A percentile compares a stretch with the other conserved stretches of the same genome.
These are phyloP conservation scores for Xylaria sp. DNA, from an alignment of 2,329 filamentous ascomycete genomes.

Conservation along the genomic window DNA sequence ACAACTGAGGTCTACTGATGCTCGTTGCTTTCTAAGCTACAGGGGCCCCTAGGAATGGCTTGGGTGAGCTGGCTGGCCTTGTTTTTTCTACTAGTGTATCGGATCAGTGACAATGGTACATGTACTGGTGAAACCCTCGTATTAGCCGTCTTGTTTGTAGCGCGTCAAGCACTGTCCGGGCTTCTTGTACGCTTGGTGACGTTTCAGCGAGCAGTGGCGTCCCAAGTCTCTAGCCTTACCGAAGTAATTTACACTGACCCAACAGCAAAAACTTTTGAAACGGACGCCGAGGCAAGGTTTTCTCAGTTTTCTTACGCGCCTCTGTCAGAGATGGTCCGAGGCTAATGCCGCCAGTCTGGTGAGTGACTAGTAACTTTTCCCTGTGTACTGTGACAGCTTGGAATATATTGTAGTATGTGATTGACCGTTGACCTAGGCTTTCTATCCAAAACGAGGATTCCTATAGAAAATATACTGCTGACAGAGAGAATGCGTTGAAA, in stretches of 20 bases:
- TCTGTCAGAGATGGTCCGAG: not conserved
- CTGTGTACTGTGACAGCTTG: not conserved
- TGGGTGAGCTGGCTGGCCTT: not conserved
- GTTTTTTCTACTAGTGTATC: slow-evolving; percentile 3
- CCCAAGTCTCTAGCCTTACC: not conserved
- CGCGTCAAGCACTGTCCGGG: not conserved
- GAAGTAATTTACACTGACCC: not conserved
- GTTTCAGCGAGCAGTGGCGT: not conserved
- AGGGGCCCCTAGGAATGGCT: not conserved
- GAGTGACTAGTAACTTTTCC: not conserved
- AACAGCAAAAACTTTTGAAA: not conserved
- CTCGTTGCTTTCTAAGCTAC: not conserved
- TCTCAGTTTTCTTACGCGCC: not conserved
- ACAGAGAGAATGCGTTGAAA: not conserved
- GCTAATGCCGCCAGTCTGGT: not conserved
- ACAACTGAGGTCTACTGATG: slow-evolving; percentile 3
- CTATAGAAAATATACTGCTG: not conserved
- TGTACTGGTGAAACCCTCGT: slow-evolving; percentile 15
- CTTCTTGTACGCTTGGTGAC: not conserved
- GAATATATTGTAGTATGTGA: not conserved
- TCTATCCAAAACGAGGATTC: not conserved
- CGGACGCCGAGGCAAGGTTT: not conserved
- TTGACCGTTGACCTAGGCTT: too few species aligned
- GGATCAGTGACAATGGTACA: slow-evolving; percentile 1
- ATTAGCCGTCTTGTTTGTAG: slow-evolving; percentile 1